phyloP scores from a whole-genome alignment of 1,284 basidiomycete genomes.

The Boletus calvinii region DNA sequence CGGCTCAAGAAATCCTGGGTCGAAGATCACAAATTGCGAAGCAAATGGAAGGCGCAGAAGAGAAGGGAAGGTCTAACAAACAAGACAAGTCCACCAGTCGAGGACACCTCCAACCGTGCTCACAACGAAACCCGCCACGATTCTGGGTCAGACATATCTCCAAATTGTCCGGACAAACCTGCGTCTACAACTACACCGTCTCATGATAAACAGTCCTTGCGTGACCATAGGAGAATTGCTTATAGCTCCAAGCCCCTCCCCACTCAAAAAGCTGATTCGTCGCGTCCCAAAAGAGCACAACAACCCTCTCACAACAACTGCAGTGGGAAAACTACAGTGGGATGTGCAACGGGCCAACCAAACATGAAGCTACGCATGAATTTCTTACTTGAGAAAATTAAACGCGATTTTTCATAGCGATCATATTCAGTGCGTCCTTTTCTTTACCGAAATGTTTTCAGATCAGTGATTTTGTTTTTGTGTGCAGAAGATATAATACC shows the following conservation, averaged over 20 bases:
- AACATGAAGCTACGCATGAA: constrained; percentile 80
- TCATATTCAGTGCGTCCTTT: constrained; percentile 6
- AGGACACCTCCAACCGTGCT: constrained; percentile 11
- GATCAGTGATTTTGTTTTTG: not conserved
- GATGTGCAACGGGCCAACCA: constrained; percentile 54
- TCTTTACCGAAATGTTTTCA: not conserved
- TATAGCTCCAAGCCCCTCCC: constrained; percentile 59
- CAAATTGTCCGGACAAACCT: not conserved
- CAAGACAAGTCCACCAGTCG: not conserved
- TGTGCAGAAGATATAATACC: not conserved
- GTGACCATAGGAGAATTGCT: constrained; percentile 59
- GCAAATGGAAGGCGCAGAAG: constrained; percentile 76
- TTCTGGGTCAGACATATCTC: not conserved
- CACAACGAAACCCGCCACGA: constrained; percentile 1
- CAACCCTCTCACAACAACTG: constrained; percentile 3
- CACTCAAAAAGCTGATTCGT: constrained; percentile 51
- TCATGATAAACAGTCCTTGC: constrained; percentile 38
- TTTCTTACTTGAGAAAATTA: constrained; percentile 75
- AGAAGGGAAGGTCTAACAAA: constrained; percentile 50
- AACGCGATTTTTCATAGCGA: constrained; percentile 46
- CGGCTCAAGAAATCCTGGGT: constrained; percentile 75
- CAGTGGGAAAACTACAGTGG: constrained; percentile 22
- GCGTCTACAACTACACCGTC: constrained; percentile 1
- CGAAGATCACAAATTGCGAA: constrained; percentile 69
- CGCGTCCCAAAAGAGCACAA: constrained; percentile 29